Base-by-base conservation (phyloP, 805 yeast species). In the Metschnikowia kofuensis region DNA sequence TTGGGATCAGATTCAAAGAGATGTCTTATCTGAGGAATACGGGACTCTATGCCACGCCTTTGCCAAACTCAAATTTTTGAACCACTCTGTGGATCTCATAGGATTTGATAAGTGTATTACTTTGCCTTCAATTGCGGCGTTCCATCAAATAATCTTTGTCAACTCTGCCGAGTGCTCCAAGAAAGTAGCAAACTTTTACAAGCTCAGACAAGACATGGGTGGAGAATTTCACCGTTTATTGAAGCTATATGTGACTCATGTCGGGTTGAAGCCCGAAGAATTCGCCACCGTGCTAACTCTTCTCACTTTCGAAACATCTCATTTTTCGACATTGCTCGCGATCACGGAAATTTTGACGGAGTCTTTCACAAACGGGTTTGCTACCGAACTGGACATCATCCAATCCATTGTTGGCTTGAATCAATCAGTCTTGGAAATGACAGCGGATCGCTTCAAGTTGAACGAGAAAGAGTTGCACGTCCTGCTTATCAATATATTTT, bases 401-500 rank as follows among this genome's bases (percentile, higher is more conserved):
- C 45, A 54, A 1, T 48, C 52, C 1, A 47, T 78, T 16, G 61
- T 71, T 13, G 66, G 63, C 2, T 65, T 79, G 38, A 57, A 65
- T 1, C 59, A 64, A 0, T 70, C 86, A 15, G 88, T 96, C 94
- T 67, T 66, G 4, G 76, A 74, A 21, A 59, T 89, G 26, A 74
- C 74, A 14, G 72, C 76, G 0, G 84, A 82, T 10, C 70, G 95
- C 42, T 67, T 89, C 35, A 78, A 84, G 29, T 68, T 87, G 37
- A 78, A 79, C 39, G 94, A 89, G 53, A 79, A 82, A 44, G 74
- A 74, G 12, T 70, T 88, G 41, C 96, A 90, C 56, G 60, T 78
- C 12, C 50, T 59, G 0, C 70, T 86, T 29, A 80, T 89, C 26
- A 67, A 76, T n/a, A 60, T 82, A 0, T 40, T 83, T 7, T 74